phyloP scores from a whole-genome alignment of 805 yeast genomes.

The Metschnikowia chrysomelidarum region DNA sequence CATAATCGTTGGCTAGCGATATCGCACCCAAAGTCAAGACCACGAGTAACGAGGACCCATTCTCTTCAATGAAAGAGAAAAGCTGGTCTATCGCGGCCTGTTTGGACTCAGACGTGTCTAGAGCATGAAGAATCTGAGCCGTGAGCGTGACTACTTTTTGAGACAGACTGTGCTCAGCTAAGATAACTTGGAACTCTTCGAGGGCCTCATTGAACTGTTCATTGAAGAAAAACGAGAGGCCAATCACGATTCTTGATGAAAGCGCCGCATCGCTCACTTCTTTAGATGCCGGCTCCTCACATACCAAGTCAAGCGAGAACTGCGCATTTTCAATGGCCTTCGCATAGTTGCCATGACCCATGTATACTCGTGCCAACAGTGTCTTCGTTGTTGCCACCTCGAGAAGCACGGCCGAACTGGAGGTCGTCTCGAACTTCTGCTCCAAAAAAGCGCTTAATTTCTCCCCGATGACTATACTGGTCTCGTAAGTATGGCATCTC shows the following conservation, averaged over 20 bases:
- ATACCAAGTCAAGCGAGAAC: constrained; percentile 49
- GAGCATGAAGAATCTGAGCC: constrained; percentile 76
- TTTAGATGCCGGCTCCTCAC: constrained; percentile 31
- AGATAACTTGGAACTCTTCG: constrained; percentile 62
- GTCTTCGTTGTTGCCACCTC: constrained; percentile 60
- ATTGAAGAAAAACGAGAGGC: constrained; percentile 64
- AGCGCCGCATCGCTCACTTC: constrained; percentile 32
- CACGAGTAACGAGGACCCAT: constrained; percentile 66
- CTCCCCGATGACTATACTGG: constrained; percentile 49
- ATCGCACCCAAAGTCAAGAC: constrained; percentile 80
- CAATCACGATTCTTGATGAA: constrained; percentile 69
- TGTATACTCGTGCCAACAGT: constrained; percentile 66
- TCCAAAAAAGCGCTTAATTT: constrained; percentile 52
- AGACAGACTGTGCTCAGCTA: constrained; percentile 51
- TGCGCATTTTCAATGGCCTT: constrained; percentile 62
- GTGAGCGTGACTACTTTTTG: constrained; percentile 68
- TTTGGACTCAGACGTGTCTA: constrained; percentile 70
- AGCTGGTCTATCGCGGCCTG: constrained; percentile 85
- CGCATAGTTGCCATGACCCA: constrained; percentile 58
- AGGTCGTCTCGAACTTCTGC: constrained; percentile 52
- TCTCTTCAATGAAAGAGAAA: constrained; percentile 56
- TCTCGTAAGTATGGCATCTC: constrained; percentile 59
- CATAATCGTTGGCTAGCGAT: constrained; percentile 58
- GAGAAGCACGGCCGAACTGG: constrained; percentile 44
- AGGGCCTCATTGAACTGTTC: constrained; percentile 65